Evolutionary conservation across 2,329 filamentous ascomycete species (phyloP), one percentile per base, ranked within the genome.

Genomic region (Nigrospora sphaerica): DNA sequence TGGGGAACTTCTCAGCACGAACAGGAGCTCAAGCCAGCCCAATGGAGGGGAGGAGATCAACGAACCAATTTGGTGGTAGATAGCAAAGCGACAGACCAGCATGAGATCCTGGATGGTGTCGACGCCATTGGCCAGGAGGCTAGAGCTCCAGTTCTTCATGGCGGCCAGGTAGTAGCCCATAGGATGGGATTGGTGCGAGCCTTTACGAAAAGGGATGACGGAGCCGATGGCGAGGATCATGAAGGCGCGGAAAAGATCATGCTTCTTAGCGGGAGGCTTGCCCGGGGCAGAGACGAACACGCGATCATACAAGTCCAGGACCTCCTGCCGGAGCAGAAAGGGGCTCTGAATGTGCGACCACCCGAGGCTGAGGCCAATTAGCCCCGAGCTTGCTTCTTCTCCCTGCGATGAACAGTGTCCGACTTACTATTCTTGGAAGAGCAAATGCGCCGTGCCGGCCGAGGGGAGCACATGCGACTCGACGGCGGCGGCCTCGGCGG

Each of bases 21-120:
- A 28, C 4, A 7, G 10, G 7, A 28, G 23, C 23, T 2, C 7
- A 28, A 28, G 23, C 23, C 23, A 10, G 23, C 7, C 5, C 23
- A 9, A 28, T 7, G 23, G 23, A 28, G 23, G 5, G 7, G 23
- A 10, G 23, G 7, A 28, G 2, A 10, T 28, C 23, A 28, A 39
- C 46, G 16, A 47, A 60, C 62, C 62, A n/a, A 68, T 68, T 17
- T 69, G 65, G 48, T 70, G 60, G 44, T 70, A 71, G 36, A 71
- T 68, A 0, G 65, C 68, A 46, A 71, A 71, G 12, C 67, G 55
- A 10, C 60, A 63, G 14, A 71, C 55, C 6, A 71, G 47, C 1
- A 72, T 51, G 3, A 71, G 54, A 40, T 71, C 65, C 45, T 71
- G 65, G 11, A 71, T 61, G 1, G 65, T 64, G 6, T 59, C 52